Evolutionary conservation across 305 asterid species (phyloP).

Genomic region (Coffea humblotiana): DNA sequence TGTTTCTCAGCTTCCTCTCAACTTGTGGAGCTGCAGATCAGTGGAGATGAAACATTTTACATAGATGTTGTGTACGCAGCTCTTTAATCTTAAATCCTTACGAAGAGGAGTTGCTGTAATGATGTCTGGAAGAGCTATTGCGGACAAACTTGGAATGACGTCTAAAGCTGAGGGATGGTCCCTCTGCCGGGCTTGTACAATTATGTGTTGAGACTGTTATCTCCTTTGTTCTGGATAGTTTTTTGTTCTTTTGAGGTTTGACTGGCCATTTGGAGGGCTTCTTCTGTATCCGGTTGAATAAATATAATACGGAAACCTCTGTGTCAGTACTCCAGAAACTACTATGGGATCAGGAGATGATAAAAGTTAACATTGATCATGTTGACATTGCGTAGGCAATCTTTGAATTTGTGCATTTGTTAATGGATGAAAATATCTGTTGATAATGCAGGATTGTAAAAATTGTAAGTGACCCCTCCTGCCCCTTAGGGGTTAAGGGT

Average conservation of each 20-base stretch:
- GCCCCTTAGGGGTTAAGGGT: no score
- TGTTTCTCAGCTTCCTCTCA: constrained; percentile 28
- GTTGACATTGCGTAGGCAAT: no score
- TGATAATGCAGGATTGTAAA: background rate
- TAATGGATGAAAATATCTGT: background rate
- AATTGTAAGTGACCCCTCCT: background rate
- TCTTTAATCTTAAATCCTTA: background rate
- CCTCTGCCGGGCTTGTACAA: background rate
- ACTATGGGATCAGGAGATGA: background rate
- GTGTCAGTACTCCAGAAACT: background rate
- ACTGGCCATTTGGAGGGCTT: background rate
- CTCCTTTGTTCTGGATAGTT: no score
- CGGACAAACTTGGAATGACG: background rate
- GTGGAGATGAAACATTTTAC: constrained; percentile 28
- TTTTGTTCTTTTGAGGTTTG: background rate
- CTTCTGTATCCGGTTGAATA: background rate
- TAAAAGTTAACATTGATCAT: background rate
- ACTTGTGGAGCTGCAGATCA: constrained; percentile 26
- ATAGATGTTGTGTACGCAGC: no score
- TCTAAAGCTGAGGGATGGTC: background rate
- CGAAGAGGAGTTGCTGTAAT: background rate
- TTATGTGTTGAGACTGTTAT: background rate
- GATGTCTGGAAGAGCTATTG: background rate
- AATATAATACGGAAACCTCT: background rate
- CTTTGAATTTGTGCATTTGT: background rate